These are phyloP conservation scores for Podaxis sp. DNA, from an alignment of 768 basidiomycete genomes.

Conservation along the genomic window DNA sequence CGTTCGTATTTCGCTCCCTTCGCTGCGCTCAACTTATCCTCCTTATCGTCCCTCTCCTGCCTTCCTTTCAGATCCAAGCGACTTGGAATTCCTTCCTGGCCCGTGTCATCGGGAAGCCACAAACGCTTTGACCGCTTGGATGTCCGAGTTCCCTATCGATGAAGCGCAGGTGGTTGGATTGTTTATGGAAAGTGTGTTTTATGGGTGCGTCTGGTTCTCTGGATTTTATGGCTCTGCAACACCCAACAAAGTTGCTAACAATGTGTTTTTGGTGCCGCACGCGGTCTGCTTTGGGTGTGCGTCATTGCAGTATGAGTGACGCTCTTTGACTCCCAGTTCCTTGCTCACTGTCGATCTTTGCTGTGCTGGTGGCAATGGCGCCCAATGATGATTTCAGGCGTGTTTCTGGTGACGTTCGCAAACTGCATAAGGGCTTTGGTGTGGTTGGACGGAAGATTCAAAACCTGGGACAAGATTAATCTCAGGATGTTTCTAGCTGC, in stretches of 20 bases:
- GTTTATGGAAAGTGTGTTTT: conserved; percentile 41
- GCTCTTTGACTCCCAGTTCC: neutral
- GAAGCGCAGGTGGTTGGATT: conserved; percentile 39
- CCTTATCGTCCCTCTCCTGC: no score
- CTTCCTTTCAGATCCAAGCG: no score
- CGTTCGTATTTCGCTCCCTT: neutral
- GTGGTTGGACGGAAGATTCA: conserved; percentile 29
- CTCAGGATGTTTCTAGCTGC: conserved; percentile 37
- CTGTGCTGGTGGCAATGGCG: neutral
- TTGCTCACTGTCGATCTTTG: neutral
- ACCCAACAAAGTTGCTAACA: neutral
- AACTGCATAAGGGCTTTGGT: conserved; percentile 34
- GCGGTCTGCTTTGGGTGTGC: neutral
- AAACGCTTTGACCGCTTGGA: neutral
- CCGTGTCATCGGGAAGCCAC: neutral
- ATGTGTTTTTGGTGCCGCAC: neutral
- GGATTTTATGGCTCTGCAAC: neutral
- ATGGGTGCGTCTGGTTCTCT: conserved; percentile 27
- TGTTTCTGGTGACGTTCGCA: conserved; percentile 38
- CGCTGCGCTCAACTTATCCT: neutral
- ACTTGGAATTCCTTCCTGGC: neutral
- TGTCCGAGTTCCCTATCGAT: conserved; percentile 28
- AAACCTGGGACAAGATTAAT: conserved; percentile 25
- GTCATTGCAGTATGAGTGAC: neutral
- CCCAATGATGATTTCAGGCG: conserved; percentile 22